A percentile compares a stretch with the other conserved stretches of the same genome.
These are phyloP conservation scores for Ceratocystis papillata DNA, from an alignment of 2,329 filamentous ascomycete genomes.

Conservation along the genomic window DNA sequence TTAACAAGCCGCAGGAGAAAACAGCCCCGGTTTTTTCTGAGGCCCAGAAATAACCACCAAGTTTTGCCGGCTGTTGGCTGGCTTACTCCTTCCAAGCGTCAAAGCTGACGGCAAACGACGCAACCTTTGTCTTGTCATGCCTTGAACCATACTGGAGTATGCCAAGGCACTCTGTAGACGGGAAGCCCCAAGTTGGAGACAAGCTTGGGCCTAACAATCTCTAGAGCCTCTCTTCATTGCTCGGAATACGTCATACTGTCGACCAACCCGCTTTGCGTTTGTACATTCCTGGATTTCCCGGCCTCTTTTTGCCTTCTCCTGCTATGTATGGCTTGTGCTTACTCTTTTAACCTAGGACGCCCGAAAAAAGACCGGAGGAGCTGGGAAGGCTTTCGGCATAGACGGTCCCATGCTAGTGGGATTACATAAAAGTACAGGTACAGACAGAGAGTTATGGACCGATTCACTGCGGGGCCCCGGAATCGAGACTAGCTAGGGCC, in stretches of 20 bases:
- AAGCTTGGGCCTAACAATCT: neutral
- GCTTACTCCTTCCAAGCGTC: neutral
- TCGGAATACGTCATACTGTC: neutral
- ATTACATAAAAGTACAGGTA: neutral
- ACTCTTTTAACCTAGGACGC: neutral
- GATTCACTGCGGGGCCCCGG: neutral
- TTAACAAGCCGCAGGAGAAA: too few relatives aligned
- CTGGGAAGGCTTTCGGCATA: neutral
- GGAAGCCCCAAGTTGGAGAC: constrained; percentile 7
- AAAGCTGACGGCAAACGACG: neutral
- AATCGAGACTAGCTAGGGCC: neutral
- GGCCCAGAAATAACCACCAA: constrained; percentile 2
- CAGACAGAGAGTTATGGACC: neutral
- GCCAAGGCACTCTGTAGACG: neutral
- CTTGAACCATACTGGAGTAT: neutral
- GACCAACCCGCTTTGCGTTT: neutral
- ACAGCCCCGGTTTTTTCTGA: neutral
- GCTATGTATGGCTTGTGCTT: constrained; percentile 5
- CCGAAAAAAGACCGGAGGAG: constrained; percentile 14
- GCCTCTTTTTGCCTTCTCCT: neutral
- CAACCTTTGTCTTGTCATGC: neutral
- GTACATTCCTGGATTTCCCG: constrained; percentile 10
- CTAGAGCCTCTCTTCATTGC: neutral
- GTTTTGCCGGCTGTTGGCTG: neutral
- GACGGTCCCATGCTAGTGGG: neutral